Conservation (phyloP, 2,329 filamentous ascomycete species). For the Diaporthe batatas region DNA sequence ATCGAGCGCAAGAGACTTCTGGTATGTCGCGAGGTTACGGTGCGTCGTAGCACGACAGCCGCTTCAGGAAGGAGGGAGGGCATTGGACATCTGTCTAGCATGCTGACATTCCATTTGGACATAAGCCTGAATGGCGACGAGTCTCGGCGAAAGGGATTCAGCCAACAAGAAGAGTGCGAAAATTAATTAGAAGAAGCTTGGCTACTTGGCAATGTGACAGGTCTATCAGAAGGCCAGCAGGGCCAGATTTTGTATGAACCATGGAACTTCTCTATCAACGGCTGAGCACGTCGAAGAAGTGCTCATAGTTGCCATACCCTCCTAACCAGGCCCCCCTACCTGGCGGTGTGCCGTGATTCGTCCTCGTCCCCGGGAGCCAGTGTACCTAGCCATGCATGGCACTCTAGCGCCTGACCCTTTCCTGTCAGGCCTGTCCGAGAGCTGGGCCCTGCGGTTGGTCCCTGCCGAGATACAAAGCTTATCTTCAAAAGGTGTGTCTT, state of each 20-base stretch:
- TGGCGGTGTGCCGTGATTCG: slow-evolving; percentile 16
- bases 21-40: slow-evolving; percentile 29
- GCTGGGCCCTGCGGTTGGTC: slow-evolving; percentile 14
- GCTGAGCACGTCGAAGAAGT: slow-evolving; percentile 19
- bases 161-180: neutral
- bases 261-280: neutral
- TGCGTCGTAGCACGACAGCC: slow-evolving; percentile 9
- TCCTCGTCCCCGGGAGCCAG: neutral
- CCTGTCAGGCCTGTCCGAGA: too few relatives aligned
- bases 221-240: slow-evolving; percentile 6
- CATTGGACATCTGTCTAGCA: neutral
- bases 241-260: slow-evolving; percentile 9
- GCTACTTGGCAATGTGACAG: slow-evolving; percentile 28
- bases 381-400: slow-evolving; percentile 2
- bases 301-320: slow-evolving; percentile 16
- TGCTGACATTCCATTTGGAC: slow-evolving; percentile 8
- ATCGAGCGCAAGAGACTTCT: slow-evolving; percentile 20
- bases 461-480: slow-evolving; percentile 32
- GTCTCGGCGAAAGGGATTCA: slow-evolving; percentile 11
- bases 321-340: neutral
- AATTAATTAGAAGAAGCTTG: slow-evolving; percentile 17
- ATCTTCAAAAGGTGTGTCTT: slow-evolving; percentile 12
- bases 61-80: slow-evolving; percentile 20
- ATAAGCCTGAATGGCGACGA: slow-evolving; percentile 21
- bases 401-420: slow-evolving; percentile 2